Percentiles rank a stretch among this genome's conserved stretches.
These are phyloP conservation scores for Dioszegia aurantiaca DNA, from an alignment of 768 basidiomycete species.

Conservation along the genomic window DNA sequence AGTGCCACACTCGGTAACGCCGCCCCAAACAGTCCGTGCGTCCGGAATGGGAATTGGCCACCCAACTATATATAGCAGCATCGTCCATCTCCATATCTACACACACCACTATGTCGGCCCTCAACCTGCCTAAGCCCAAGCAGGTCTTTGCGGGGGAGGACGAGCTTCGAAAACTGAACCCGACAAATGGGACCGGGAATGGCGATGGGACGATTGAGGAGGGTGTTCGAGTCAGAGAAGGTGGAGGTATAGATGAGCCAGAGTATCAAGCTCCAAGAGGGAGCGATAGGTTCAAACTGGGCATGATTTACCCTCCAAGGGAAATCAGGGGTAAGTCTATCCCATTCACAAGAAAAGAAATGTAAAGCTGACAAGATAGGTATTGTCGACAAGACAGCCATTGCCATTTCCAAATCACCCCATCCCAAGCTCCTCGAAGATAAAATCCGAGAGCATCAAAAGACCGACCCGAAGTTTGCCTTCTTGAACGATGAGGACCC, in stretches of 20 bases:
- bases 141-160: constrained; percentile 45
- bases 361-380: constrained; percentile 56
- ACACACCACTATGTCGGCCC: constrained; percentile 27
- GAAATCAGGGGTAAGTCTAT: constrained; percentile 78
- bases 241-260: constrained; percentile 54
- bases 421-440: constrained; percentile 92
- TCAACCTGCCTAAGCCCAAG: constrained; percentile 49
- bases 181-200: constrained; percentile 27
- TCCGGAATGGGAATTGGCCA: neutral
- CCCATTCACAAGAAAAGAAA: neutral
- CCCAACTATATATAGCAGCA: neutral
- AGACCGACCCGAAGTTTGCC: constrained; percentile 95
- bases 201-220: constrained; percentile 53
- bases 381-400: constrained; percentile 92
- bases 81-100: neutral
- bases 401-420: constrained; percentile 86
- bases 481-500: constrained; percentile 96
- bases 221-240: constrained; percentile 4
- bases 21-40: constrained; percentile 2
- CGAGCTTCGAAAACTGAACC: constrained; percentile 32
- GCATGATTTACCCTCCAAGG: constrained; percentile 91
- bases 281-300: constrained; percentile 64
- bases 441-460: constrained; percentile 93
- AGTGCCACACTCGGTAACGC: constrained; percentile 9
- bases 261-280: constrained; percentile 49